phyloP scores from a whole-genome alignment of 2,329 filamentous ascomycete genomes.

The Macrophomina phaseolina region DNA sequence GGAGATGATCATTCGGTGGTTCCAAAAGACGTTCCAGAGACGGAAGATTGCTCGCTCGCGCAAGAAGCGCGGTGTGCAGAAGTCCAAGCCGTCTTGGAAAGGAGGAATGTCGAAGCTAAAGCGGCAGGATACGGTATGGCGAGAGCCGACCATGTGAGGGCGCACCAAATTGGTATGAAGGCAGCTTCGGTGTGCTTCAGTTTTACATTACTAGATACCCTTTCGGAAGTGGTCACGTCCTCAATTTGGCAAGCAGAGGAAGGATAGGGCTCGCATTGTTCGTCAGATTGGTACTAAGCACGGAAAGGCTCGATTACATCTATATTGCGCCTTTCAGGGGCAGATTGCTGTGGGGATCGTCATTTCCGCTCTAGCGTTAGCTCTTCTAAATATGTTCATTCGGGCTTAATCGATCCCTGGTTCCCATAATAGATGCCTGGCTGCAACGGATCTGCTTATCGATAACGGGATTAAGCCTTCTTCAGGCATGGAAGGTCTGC shows the following conservation, averaged over 20 bases:
- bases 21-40: slow-evolving; percentile 23
- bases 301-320: background rate
- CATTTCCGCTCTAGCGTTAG: background rate
- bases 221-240: background rate
- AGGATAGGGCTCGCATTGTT: background rate
- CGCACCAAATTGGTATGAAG: too few relatives aligned
- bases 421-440: slow-evolving; percentile 12
- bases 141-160: slow-evolving; percentile 18
- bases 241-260: background rate
- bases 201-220: background rate
- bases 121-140: slow-evolving; percentile 19
- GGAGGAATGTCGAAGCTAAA: slow-evolving; percentile 9
- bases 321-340: background rate
- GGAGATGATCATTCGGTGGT: slow-evolving; percentile 26
- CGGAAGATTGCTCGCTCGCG: slow-evolving; percentile 14
- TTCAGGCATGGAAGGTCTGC: background rate
- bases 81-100: background rate
- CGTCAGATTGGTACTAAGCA: background rate
- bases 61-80: slow-evolving; percentile 24
- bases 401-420: slow-evolving; percentile 8
- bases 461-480: slow-evolving; percentile 14
- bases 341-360: slow-evolving; percentile 16
- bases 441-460: slow-evolving; percentile 16
- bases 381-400: background rate
- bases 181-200: background rate